Evolutionary conservation across 805 yeast genomes (phyloP).

Genomic region (Candida germanica): DNA sequence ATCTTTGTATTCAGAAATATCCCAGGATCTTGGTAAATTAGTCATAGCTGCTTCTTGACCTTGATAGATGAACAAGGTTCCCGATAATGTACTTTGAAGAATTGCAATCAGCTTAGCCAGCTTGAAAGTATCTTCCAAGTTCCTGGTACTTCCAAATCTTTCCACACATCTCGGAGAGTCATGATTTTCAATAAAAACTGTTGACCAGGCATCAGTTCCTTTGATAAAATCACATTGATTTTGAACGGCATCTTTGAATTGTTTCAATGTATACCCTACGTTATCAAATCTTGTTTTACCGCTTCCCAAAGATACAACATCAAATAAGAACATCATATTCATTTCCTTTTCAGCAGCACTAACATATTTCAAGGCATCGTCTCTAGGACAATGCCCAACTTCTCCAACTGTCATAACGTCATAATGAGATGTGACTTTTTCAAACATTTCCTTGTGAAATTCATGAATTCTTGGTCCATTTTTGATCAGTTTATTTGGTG

Average conservation of each 20-base stretch:
- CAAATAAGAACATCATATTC: constrained; percentile 36
- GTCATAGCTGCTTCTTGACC: constrained; percentile 62
- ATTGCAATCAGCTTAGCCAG: constrained; percentile 50
- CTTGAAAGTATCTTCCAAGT: constrained; percentile 24
- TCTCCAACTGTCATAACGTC: constrained; percentile 60
- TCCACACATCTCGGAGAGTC: constrained; percentile 55
- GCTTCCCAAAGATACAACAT: constrained; percentile 37
- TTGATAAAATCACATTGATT: constrained; percentile 38
- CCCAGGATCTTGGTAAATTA: constrained; percentile 47
- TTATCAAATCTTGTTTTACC: constrained; percentile 28
- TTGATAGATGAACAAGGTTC: constrained; percentile 56
- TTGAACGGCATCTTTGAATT: constrained; percentile 40
- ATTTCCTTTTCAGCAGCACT: constrained; percentile 35
- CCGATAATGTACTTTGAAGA: constrained; percentile 46
- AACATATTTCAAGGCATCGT: constrained; percentile 43
- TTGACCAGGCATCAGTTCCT: constrained; percentile 55
- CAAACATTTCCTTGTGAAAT: constrained; percentile 51
- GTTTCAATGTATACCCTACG: constrained; percentile 30
- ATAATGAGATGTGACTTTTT: constrained; percentile 40
- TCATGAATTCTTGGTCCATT: constrained; percentile 59
- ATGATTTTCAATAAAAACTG: constrained; percentile 55
- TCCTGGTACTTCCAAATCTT: constrained; percentile 44
- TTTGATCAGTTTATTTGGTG: constrained; percentile 27
- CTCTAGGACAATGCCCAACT: constrained; percentile 43
- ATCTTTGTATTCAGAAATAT: constrained; percentile 49